Conservation (phyloP, 2,329 filamentous ascomycete species). For the Fragosphaeria purpurea region DNA sequence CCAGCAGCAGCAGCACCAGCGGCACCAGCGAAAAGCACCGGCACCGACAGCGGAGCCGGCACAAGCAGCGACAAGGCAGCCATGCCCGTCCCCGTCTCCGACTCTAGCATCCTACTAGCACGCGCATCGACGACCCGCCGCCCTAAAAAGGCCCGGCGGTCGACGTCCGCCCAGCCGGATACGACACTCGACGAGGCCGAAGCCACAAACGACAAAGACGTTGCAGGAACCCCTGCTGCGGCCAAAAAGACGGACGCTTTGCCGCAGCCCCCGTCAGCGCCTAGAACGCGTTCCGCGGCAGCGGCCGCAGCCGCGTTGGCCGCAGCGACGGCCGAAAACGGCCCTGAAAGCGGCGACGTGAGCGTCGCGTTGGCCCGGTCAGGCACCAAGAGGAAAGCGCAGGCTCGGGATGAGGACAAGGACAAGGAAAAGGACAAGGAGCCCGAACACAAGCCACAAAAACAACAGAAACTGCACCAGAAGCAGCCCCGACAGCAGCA, state of each 20-base stretch:
- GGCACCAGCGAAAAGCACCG: neutral
- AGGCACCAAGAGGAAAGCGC: slow-evolving; percentile 15
- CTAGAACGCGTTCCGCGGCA: neutral
- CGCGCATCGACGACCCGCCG: slow-evolving; percentile 7
- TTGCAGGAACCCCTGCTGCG: too few species aligned
- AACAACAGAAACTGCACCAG: too few species aligned
- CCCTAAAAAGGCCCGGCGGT: neutral
- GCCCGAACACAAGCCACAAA: too few species aligned
- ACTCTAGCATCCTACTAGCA: slow-evolving; percentile 18
- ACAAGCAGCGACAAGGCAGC: neutral
- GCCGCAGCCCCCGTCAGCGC: neutral
- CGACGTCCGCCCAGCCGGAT: neutral
- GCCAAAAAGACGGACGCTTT: too few species aligned
- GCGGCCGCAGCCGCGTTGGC: neutral
- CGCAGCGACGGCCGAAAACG: neutral
- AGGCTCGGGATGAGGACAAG: too few species aligned
- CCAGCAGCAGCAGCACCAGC: neutral
- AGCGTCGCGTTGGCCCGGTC: slow-evolving; percentile 22
- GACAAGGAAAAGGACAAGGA: too few species aligned
- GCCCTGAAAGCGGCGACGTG: slow-evolving; percentile 9
- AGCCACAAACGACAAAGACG: too few species aligned
- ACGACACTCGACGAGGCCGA: too few species aligned
- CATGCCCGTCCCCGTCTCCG: slow-evolving; percentile 4
- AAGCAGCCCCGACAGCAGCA: too few species aligned
- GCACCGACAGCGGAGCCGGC: neutral